Conservation (phyloP, 2,329 filamentous ascomycete species). For the Arthrocladium fulminans region DNA sequence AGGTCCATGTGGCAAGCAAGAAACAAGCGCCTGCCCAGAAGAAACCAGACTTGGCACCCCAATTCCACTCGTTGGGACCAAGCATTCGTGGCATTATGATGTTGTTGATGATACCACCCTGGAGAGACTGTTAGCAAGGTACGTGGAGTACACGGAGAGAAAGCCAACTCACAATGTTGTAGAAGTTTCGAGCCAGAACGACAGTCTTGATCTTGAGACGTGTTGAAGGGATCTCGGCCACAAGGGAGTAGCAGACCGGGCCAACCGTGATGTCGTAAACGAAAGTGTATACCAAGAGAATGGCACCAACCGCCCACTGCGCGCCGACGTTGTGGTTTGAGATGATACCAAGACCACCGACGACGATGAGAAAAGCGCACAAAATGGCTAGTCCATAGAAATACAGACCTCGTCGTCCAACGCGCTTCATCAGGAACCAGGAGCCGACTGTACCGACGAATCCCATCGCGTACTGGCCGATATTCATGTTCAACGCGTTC, state of each 20-base stretch:
- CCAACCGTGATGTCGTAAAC: slow-evolving; percentile 47
- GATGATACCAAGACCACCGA: slow-evolving; percentile 22
- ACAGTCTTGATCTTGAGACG: slow-evolving; percentile 47
- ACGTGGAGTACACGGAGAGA: neutral
- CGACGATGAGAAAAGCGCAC: slow-evolving; percentile 23
- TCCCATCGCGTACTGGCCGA: slow-evolving; percentile 56
- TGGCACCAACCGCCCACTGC: slow-evolving; percentile 32
- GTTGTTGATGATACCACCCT: slow-evolving; percentile 34
- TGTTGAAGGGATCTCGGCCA: slow-evolving; percentile 46
- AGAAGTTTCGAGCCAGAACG: slow-evolving; percentile 42
- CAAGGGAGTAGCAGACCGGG: slow-evolving; percentile 44
- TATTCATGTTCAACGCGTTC: slow-evolving; percentile 36
- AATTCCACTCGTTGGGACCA: slow-evolving; percentile 28
- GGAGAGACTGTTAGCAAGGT: neutral
- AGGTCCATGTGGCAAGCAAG: slow-evolving; percentile 31
- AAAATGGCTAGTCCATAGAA: slow-evolving; percentile 27
- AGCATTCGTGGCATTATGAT: slow-evolving; percentile 24
- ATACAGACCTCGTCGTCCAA: slow-evolving; percentile 35
- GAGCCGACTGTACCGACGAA: slow-evolving; percentile 43
- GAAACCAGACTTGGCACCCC: slow-evolving; percentile 28
- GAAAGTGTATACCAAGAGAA: slow-evolving; percentile 47
- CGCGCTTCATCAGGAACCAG: slow-evolving; percentile 35
- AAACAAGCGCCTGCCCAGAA: slow-evolving; percentile 33
- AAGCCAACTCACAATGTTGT: slow-evolving; percentile 33
- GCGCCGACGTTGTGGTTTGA: slow-evolving; percentile 19